phyloP scores from a whole-genome alignment of 2,329 filamentous ascomycete species.

The Monosporascus sp. region DNA sequence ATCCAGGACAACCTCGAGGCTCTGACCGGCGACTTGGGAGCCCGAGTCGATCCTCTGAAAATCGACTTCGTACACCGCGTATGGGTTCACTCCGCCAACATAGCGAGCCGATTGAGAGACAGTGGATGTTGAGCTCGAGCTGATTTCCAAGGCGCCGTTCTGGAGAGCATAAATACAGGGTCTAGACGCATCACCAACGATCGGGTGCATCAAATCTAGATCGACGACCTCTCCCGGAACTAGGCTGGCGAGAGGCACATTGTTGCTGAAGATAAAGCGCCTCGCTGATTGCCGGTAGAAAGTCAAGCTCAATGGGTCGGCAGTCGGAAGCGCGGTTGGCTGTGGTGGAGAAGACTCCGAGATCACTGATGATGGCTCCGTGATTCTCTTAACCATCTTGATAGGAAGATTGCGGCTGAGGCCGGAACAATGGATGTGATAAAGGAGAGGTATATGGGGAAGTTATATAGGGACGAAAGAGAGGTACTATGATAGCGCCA shows the following conservation, averaged over 20 bases:
- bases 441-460: not conserved
- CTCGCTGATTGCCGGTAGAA: slow-evolving; percentile 1
- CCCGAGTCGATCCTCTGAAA: not conserved
- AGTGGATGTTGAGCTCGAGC: not conserved
- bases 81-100: not conserved
- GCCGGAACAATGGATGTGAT: not conserved
- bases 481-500: not conserved
- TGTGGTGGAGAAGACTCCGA: not conserved
- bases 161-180: not conserved
- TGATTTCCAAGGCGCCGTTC: not conserved
- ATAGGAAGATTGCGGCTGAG: not conserved
- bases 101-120: not conserved
- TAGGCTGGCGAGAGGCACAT: not conserved
- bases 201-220: slow-evolving; percentile 1
- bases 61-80: not conserved
- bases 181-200: not conserved
- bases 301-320: slow-evolving; percentile 5
- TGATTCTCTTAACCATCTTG: not conserved
- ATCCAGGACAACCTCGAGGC: not conserved
- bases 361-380: not conserved
- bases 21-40: not conserved
- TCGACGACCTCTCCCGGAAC: not conserved
- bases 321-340: slow-evolving; percentile 1
- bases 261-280: slow-evolving; percentile 2
- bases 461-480: not conserved